Conservation (phyloP, 345 rosid species). For the Sisymbrium irio region DNA sequence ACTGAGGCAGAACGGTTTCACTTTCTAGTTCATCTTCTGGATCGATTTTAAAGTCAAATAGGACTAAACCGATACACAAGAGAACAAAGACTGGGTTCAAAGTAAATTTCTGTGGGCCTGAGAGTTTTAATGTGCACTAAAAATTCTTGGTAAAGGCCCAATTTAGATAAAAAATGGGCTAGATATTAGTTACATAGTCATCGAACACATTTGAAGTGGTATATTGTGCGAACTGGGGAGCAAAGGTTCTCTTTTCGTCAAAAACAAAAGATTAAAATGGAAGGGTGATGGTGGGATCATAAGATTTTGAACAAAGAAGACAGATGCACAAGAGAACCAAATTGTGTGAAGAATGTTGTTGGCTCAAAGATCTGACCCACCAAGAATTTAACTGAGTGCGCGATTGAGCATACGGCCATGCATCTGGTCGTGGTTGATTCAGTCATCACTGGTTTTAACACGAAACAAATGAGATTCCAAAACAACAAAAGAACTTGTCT, state of each 20-base stretch:
- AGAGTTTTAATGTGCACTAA: neutral
- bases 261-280: neutral
- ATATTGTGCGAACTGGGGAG: neutral
- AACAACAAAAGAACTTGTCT: neutral
- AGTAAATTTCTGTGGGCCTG: too few relatives aligned
- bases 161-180: neutral
- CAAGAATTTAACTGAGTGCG: constrained; percentile 56
- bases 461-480: constrained; percentile 7
- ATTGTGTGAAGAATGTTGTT: constrained; percentile 1
- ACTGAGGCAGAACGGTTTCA: too few relatives aligned
- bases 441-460: constrained; percentile 53
- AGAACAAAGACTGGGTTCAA: too few relatives aligned
- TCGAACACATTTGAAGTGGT: neutral
- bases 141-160: neutral
- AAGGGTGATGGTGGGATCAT: neutral
- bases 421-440: constrained; percentile 52
- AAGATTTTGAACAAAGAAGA: neutral
- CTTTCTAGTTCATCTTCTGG: too few relatives aligned
- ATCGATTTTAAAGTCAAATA: too few relatives aligned
- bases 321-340: neutral
- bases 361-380: constrained; percentile 25
- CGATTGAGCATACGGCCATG: constrained; percentile 55
- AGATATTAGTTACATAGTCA: neutral
- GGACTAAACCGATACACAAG: too few relatives aligned
- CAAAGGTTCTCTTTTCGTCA: neutral